phyloP scores from a whole-genome alignment of 179 eudicot genomes.

The Vitellaria paradoxa region DNA sequence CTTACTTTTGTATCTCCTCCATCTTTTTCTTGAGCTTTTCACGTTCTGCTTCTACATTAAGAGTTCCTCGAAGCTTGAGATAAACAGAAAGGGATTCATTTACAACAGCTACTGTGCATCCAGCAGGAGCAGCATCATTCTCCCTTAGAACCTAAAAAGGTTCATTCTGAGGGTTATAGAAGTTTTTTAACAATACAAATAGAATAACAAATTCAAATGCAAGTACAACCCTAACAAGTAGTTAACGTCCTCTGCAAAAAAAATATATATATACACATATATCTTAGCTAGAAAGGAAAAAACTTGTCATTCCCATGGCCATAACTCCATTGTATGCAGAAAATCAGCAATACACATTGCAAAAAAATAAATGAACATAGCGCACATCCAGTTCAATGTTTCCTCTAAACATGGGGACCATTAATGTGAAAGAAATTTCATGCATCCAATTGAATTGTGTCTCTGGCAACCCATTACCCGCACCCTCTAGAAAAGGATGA shows the following conservation, averaged over 20 bases:
- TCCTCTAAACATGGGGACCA: neutral
- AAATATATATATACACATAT: too few species aligned
- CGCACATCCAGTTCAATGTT: neutral
- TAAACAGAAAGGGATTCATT: conserved; percentile 65
- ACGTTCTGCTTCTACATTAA: conserved; percentile 67
- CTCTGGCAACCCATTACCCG: neutral
- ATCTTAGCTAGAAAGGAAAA: neutral
- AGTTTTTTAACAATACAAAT: neutral
- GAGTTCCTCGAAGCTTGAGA: conserved; percentile 48
- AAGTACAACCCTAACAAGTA: neutral
- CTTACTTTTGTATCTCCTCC: conserved; percentile 68
- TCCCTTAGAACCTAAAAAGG: conserved; percentile 47
- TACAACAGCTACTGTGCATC: conserved; percentile 63
- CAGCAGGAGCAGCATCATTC: conserved; percentile 57
- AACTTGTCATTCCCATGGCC: neutral
- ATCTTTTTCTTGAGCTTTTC: conserved; percentile 62
- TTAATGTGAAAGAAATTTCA: neutral
- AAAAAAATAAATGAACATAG: neutral
- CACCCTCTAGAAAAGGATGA: neutral
- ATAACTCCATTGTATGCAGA: neutral
- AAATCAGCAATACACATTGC: neutral
- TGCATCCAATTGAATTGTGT: neutral
- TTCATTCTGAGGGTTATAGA: neutral
- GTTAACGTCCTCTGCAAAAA: too few species aligned
- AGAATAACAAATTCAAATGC: neutral